These are phyloP conservation scores for Leucogyrophana mollusca DNA, from an alignment of 768 basidiomycete species.

Conservation along the genomic window DNA sequence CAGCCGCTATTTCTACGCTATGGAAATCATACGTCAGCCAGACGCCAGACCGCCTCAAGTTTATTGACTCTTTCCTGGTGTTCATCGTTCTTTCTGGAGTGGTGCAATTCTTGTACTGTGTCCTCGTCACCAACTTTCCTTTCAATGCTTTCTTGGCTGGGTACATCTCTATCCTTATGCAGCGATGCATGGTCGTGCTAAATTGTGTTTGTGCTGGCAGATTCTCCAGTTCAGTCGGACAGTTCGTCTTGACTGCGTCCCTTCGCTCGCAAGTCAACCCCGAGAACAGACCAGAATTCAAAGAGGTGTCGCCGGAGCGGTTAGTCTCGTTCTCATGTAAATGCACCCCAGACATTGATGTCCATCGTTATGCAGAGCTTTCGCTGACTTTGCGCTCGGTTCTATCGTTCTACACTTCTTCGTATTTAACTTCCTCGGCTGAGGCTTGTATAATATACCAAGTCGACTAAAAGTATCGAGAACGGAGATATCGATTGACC, in stretches of 20 bases:
- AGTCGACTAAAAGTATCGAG: not conserved
- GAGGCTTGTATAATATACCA: conserved; percentile 14
- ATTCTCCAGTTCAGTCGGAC: conserved; percentile 90
- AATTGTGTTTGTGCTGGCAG: conserved; percentile 39
- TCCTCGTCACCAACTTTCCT: conserved; percentile 89
- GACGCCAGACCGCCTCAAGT: conserved; percentile 84
- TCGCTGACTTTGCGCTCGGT: conserved; percentile 95
- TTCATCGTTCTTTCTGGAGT: conserved; percentile 92
- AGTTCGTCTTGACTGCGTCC: conserved; percentile 94
- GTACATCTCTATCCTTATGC: conserved; percentile 45
- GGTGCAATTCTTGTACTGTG: conserved; percentile 87
- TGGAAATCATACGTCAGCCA: conserved; percentile 76
- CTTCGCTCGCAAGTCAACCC: conserved; percentile 92
- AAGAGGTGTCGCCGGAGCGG: conserved; percentile 92
- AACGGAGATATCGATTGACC: too few relatives aligned
- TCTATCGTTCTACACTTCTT: conserved; percentile 97
- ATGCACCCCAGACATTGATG: not conserved
- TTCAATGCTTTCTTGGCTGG: conserved; percentile 97
- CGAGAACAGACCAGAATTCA: conserved; percentile 78
- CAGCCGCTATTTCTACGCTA: conserved; percentile 49
- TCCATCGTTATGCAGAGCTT: conserved; percentile 61
- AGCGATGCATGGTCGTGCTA: not conserved
- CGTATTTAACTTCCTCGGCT: conserved; percentile 98
- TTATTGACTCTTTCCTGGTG: conserved; percentile 89
- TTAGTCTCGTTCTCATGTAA: conserved; percentile 33